Base-by-base conservation (phyloP, 495 filamentous ascomycete species). In the Daldinia childiae region DNA sequence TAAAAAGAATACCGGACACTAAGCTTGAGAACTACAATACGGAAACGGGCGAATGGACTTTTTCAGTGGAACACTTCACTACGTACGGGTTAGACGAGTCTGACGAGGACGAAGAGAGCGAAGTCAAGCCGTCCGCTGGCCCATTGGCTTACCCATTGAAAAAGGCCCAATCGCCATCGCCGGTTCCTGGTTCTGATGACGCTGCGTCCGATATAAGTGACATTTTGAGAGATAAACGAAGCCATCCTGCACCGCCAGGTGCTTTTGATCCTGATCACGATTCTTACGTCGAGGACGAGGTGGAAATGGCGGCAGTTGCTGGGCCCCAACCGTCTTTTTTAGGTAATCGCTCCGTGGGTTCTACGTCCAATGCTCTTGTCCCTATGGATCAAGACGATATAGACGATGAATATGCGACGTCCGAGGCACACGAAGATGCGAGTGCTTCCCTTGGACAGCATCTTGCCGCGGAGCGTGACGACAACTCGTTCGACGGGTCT, bases 51-150 rank as follows among this genome's bases (percentile, higher is more conserved):
- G 87, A 91, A 26, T 99, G 95, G 95, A 86, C 87, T 6, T 99
- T 99, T 82, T 89, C 83, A 19, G 95, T 99, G 41, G 89, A 93
- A 66, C 95, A 99, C 79, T 99, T 94, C 79, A 97, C 93, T 15
- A 97, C 93, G 8, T 99, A 99, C 78, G 93, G 90, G n/a, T 84
- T 98, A 56, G 91, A 93, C 69, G 92, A 95, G 69, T 64, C 60
- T 1, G 92, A 94, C 48, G 43, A 48, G 21, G 92, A 92, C 27
- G 90, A 93, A 51, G 91, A 93, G 15, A 87, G 86, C 55, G 88
- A 81, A 77, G 34, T 80, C 77, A 83, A 77, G 83, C 78, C 75
- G 79, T 82, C 77, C 81, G 81, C 60, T 26, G 38, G 14, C 29
- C 15, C 26, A 61, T 27, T 36, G 41, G 3, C 45, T 55, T 55